Evolutionary conservation across 306 rosid genomes (phyloP), one percentile per base, ranked within the genome.

Genomic region (Alnus rubra): DNA sequence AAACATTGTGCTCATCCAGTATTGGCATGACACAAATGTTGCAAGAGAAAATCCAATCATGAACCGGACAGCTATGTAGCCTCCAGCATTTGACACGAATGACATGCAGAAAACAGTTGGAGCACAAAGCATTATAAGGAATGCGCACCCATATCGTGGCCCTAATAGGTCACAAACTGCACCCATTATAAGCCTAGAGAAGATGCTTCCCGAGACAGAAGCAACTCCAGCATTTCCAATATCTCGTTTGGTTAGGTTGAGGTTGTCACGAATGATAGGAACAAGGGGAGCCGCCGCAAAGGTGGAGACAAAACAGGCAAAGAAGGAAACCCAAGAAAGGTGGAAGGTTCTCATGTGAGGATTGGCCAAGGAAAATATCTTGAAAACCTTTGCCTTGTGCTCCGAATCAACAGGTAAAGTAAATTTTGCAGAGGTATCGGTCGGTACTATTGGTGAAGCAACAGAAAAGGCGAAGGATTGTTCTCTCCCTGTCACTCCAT

Each of bases 321-420:
- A 94, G 87, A 92, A 94, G 52, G 98, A 94, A 12, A 90, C 81
- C 98, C 98, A 94, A 3, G 98, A 94, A 4, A 94, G 85, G 86
- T 94, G 98, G 84, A 94, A 94, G 83, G 98, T 92, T 85, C 95
- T 86, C 98, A 94, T 94, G 84, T 94, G 98, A 9, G 98, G 98
- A 1, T 91, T 91, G 42, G 91, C 95, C 0, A 94, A 12, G 2
- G 98, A 94, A 63, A 90, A 89, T 4, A 92, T 76, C 74, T 88
- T 94, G 81, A 94, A 92, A 2, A 87, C 93, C 56, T 87, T 92
- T 1, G 97, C 87, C 69, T 92, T 92, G 80, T 94, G 98, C 39
- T 94, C 97, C 0, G 94, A 90, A 78, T 94, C 98, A 4, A 94
- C 97, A 0, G 98, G 97, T 4, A 92, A 13, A 35, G 75, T 88